Base-by-base conservation (phyloP, 108 stramenopile species). In the Pinguiococcus pyrenoidosus region DNA sequence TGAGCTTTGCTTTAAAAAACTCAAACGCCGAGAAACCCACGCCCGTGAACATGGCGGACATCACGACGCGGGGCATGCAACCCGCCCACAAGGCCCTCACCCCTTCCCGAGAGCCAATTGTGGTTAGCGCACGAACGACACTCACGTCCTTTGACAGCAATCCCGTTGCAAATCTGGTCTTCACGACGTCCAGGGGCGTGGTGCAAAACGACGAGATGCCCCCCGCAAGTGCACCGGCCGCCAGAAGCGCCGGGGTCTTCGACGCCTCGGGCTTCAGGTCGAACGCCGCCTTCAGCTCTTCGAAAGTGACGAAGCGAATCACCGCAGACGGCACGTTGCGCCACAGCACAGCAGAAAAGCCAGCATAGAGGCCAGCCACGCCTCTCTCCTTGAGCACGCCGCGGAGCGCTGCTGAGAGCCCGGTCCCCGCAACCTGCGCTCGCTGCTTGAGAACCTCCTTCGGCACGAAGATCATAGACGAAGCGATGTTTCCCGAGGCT, bases 361-460 rank as follows among this genome's bases (percentile, higher is more conserved):
- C 74, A 4, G 45, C 30, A 52, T 81, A 81, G 24, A 81, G 54
- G 17, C 80, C 77, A 17, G 48, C 21, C 13, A 81, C 32, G 2
- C 77, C 77, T 30, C 73, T 61, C 8, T 57, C 26, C 16, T 40
- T 22, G 9, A 73, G n/a, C 1, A 65, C 64, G 14, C 14, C 17
- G 29, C 25, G 26, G 60, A 24, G 48, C 21, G 35, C 44, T 33
- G 44, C 26, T 12, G 28, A 34, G n/a, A 73, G 23, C 30, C 49
- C 46, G 10, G 36, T 49, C 25, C 33, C 49, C 23, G 44, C 33
- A 8, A 62, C 44, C 39, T 82, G 80, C 42, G 76, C 18, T 29
- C 59, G 73, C 60, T 82, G 80, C 52, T 82, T 82, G 37, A 82
- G 45, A 5, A 68, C 46, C 56, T 82, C 81, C 47, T 82, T 82